phyloP scores from a whole-genome alignment of 768 basidiomycete genomes.

The Boletus tylopilopsis region DNA sequence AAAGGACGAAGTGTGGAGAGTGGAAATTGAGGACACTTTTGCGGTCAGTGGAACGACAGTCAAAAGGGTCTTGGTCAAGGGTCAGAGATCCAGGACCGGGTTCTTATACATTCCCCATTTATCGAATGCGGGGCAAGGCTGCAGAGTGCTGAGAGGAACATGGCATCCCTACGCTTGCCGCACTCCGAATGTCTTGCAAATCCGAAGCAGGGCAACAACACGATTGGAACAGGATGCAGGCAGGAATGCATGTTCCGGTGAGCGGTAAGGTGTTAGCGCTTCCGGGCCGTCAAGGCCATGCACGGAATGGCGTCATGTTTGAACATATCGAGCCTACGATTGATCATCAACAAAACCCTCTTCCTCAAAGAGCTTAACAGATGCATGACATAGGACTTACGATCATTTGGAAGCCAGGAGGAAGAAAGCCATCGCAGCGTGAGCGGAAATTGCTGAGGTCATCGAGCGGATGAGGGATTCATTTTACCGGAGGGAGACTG shows the following conservation, averaged over 20 bases:
- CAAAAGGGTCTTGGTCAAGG: slow-evolving; percentile 25
- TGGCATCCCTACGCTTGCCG: slow-evolving; percentile 28
- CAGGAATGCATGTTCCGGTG: slow-evolving; percentile 28
- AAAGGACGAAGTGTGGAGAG: slow-evolving; percentile 8
- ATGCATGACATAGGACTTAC: slow-evolving; percentile 14
- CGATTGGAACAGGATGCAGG: slow-evolving; percentile 31
- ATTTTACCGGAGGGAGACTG: slow-evolving; percentile 10
- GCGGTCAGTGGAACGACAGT: slow-evolving; percentile 17
- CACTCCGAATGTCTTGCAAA: slow-evolving; percentile 28
- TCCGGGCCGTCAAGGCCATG: slow-evolving; percentile 27
- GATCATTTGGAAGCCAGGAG: slow-evolving; percentile 11
- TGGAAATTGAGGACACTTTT: slow-evolving; percentile 19
- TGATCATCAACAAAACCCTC: slow-evolving; percentile 30
- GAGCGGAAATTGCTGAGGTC: slow-evolving; percentile 28
- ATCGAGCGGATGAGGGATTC: slow-evolving; percentile 16
- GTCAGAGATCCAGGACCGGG: slow-evolving; percentile 20
- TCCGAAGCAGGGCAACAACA: slow-evolving; percentile 31
- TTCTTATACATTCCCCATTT: slow-evolving; percentile 28
- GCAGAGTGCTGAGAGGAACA: slow-evolving; percentile 22
- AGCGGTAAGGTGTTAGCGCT: slow-evolving; percentile 25
- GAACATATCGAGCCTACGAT: slow-evolving; percentile 15
- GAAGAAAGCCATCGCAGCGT: slow-evolving; percentile 1
- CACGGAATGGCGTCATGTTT: slow-evolving; percentile 23
- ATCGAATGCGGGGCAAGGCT: slow-evolving; percentile 21
- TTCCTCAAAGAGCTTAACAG: slow-evolving; percentile 31